Evolutionary conservation across 495 filamentous ascomycete genomes (phyloP).

Genomic region (Wilcoxina mikolae): DNA sequence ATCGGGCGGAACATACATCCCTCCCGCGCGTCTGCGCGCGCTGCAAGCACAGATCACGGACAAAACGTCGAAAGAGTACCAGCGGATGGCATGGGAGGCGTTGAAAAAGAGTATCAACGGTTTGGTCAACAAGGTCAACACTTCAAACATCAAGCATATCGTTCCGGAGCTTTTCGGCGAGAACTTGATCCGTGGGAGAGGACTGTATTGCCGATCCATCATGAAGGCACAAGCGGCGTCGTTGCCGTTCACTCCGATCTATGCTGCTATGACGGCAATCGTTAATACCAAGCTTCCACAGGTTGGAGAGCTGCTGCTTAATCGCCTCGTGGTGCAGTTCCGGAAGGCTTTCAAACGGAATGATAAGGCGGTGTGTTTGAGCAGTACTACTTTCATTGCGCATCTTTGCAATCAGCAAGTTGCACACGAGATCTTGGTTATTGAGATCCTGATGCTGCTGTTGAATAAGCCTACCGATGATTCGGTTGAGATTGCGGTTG

Average conservation of each 20-base stretch:
- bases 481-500: constrained; percentile 94
- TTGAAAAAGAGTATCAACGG: constrained; percentile 98
- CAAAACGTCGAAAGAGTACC: constrained; percentile 89
- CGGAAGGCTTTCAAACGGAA: constrained; percentile 91
- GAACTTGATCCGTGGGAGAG: constrained; percentile 79
- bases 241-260: constrained; percentile 89
- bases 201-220: constrained; percentile 83
- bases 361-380: constrained; percentile 87
- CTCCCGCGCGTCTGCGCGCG: constrained; percentile 75
- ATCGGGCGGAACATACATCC: constrained; percentile 90
- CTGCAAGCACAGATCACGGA: constrained; percentile 95
- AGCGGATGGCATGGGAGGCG: constrained; percentile 98
- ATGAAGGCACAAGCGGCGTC: constrained; percentile 97
- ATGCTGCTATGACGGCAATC: constrained; percentile 86
- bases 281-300: constrained; percentile 94
- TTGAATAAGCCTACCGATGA: constrained; percentile 92
- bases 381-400: constrained; percentile 83
- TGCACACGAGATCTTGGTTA: constrained; percentile 79
- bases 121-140: constrained; percentile 96
- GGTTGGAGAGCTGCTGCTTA: constrained; percentile 79
- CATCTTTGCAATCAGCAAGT: constrained; percentile 93
- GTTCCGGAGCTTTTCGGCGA: constrained; percentile 90
- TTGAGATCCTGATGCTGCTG: constrained; percentile 76
- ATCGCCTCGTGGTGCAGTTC: constrained; percentile 79
- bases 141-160: constrained; percentile 92